Evolutionary conservation across 192 early-diverging fungal species (phyloP), one percentile per base, ranked within the genome.

Genomic region (Cetraspora pellucida): DNA sequence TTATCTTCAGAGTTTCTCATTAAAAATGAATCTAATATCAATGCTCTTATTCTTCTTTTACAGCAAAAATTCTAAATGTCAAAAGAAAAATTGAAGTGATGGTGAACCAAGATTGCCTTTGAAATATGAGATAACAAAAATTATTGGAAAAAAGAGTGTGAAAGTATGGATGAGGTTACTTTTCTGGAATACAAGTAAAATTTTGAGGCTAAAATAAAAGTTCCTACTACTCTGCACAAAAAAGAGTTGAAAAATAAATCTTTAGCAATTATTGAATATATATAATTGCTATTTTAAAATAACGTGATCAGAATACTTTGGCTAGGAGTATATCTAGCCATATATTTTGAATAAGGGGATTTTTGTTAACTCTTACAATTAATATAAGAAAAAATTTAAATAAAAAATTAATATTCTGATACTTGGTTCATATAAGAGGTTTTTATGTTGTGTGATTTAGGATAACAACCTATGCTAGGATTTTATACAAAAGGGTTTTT

Each of bases 11-110:
- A 54, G 0, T 0, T 54, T 54, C 50, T 52, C 1, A 52, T 54
- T 19, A 54, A 54, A 25, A 64, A 64, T 64, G 3, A 64, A 64
- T 64, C n/a, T 37, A 27, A 64, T 64, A 64, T 64, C 3, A 27
- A 64, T 31, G 9, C 2, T 19, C 61, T 64, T 2, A 64, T 64
- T 0, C 6, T 27, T 64, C 61, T 64, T 64, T 64, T 64, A 64
- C 2, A 64, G 10, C 61, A 64, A 64, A 54, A 19, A 54, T 54
- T 19, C 5, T 14, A 63, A 63, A 63, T 63, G 60, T 63, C 60
- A 0, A 9, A 64, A 64, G 37, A 37, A 43, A 27, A 7, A 23
- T 64, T 64, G 2, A 11, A 64, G 25, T 27, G 28, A 27, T 64
- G 2, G 2, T 0, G 2, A 64, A 19, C 61, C 25, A 31, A 64